phyloP scores from a whole-genome alignment of 768 basidiomycete genomes.

The Coprinopsis marcescibilis region DNA sequence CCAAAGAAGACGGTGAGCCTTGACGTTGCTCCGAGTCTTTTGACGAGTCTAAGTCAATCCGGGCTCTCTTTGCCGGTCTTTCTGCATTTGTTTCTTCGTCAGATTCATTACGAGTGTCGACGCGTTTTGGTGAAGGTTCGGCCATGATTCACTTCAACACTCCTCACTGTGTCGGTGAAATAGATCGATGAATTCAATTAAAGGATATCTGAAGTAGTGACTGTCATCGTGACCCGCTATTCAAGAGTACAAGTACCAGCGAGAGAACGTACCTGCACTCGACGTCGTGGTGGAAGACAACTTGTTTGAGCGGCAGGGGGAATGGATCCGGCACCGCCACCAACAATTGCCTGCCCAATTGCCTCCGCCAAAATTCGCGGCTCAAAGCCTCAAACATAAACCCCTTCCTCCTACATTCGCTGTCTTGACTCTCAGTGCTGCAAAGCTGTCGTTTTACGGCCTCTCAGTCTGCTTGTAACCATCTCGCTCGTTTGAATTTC shows the following conservation, averaged over 20 bases:
- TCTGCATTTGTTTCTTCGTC: conserved; percentile 14
- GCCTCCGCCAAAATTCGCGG: not conserved
- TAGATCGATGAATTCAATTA: too few species aligned
- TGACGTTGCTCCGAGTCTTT: conserved; percentile 7
- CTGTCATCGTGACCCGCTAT: too few species aligned
- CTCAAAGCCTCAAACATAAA: too few species aligned
- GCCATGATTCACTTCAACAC: conserved; percentile 9
- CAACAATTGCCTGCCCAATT: not conserved
- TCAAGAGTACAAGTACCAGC: too few species aligned
- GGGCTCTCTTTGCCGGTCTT: conserved; percentile 33
- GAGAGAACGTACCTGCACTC: too few species aligned
- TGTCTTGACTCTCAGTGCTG: not conserved
- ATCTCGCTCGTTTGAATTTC: not conserved
- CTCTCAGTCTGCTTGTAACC: too few species aligned
- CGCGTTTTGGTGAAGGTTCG: conserved; percentile 9
- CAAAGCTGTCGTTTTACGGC: too few species aligned
- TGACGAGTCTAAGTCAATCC: conserved; percentile 14
- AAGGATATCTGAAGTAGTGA: too few species aligned
- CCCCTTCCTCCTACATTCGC: not conserved
- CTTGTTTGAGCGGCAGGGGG: not conserved
- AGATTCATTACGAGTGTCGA: conserved; percentile 9
- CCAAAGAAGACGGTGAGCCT: conserved; percentile 21
- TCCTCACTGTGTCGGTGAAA: conserved; percentile 2
- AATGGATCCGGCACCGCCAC: not conserved
- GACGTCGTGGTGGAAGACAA: not conserved